phyloP scores from a whole-genome alignment of 768 basidiomycete species.

The Auricularia cornea region DNA sequence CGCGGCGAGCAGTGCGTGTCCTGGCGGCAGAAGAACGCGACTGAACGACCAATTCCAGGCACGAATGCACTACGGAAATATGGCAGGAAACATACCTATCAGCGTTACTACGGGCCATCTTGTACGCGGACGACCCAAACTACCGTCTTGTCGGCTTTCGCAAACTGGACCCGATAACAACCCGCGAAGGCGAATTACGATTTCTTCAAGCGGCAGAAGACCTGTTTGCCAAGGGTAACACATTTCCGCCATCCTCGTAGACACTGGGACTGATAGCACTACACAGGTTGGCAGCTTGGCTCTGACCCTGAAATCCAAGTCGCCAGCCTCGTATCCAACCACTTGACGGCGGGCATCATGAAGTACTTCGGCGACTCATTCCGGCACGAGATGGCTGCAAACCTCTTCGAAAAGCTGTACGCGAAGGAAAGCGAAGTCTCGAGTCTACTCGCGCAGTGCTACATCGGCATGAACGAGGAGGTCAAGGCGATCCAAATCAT shows the following conservation, averaged over 20 bases:
- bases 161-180: constrained; percentile 90
- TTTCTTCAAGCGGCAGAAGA: constrained; percentile 89
- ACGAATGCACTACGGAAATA: constrained; percentile 82
- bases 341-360: constrained; percentile 87
- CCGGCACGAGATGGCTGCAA: constrained; percentile 78
- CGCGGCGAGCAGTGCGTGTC: constrained; percentile 80
- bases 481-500: constrained; percentile 97
- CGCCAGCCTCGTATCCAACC: constrained; percentile 92
- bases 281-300: constrained; percentile 91
- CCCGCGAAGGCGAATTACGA: constrained; percentile 76
- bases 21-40: not conserved
- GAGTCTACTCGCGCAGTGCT: constrained; percentile 76
- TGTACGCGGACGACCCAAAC: constrained; percentile 92
- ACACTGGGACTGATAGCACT: constrained; percentile 2
- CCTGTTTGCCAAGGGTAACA: constrained; percentile 73
- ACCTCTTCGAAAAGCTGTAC: constrained; percentile 85
- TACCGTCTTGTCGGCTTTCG: constrained; percentile 90
- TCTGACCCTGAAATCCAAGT: constrained; percentile 99
- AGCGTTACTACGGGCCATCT: constrained; percentile 79
- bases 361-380: constrained; percentile 96
- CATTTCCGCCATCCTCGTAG: not conserved
- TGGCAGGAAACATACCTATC: constrained; percentile 99
- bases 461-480: constrained; percentile 98
- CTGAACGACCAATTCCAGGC: constrained; percentile 35
- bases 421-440: constrained; percentile 86